phyloP scores from a whole-genome alignment of 2,329 filamentous ascomycete species.

The Dactylonectria estremocensis region DNA sequence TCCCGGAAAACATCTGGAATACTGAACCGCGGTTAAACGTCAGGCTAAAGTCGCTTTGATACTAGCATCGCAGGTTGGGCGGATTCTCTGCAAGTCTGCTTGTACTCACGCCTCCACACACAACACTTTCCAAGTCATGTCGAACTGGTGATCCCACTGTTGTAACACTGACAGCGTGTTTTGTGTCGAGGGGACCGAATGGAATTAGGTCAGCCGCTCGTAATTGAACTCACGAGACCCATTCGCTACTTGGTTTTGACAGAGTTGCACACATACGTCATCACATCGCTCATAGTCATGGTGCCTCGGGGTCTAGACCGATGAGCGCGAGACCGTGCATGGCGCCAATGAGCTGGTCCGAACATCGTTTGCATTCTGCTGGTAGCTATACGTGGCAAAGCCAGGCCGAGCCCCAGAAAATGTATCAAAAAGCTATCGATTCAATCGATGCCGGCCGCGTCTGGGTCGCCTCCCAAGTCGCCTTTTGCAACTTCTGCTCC shows the following conservation, averaged over 20 bases:
- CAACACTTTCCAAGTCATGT: neutral
- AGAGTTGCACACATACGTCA: constrained; percentile 1
- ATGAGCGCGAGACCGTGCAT: neutral
- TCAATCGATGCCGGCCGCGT: constrained; percentile 21
- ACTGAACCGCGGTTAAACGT: neutral
- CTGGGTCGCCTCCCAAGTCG: constrained; percentile 8
- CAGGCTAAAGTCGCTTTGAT: neutral
- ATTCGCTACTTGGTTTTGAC: neutral
- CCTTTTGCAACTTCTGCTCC: constrained; percentile 22
- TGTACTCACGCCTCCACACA: neutral
- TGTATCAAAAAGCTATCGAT: constrained; percentile 19
- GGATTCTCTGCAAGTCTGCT: neutral
- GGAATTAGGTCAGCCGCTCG: neutral
- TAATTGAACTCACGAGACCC: neutral
- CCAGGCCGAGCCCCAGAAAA: constrained; percentile 9
- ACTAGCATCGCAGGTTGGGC: neutral
- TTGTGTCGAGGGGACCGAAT: neutral
- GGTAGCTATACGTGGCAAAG: constrained; percentile 29
- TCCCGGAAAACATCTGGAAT: neutral
- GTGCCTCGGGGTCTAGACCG: neutral
- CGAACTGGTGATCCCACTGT: neutral
- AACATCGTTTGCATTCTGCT: constrained; percentile 25
- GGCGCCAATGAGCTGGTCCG: constrained; percentile 15
- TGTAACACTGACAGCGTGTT: neutral
- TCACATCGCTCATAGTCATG: neutral